These are phyloP conservation scores for Plasmodium adleri DNA, from an alignment of 169 alveolate genomes.

Conservation along the genomic window DNA sequence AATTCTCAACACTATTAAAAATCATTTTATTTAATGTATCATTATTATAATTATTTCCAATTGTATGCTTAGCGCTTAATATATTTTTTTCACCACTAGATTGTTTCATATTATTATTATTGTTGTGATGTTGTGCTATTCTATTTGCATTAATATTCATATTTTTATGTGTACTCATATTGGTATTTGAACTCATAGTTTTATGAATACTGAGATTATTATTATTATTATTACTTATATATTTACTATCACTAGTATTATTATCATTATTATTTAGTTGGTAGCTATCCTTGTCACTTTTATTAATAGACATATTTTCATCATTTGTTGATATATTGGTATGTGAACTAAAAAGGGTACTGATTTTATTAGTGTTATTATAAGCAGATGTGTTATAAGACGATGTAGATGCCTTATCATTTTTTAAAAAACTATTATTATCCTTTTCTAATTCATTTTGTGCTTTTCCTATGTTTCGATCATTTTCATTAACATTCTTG, in stretches of 20 bases:
- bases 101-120: neutral
- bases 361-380: neutral
- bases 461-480: neutral
- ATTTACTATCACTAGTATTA: neutral
- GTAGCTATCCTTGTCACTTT: constrained; percentile 19
- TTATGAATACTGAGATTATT: constrained; percentile 2
- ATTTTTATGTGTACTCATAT: neutral
- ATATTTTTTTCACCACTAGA: neutral
- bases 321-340: constrained; percentile 25
- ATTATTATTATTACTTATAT: neutral
- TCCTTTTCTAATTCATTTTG: neutral
- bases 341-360: neutral
- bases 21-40: neutral
- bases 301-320: constrained; percentile 6
- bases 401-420: neutral
- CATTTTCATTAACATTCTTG: constrained; percentile 5
- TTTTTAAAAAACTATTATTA: neutral
- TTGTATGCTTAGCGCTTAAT: neutral
- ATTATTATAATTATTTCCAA: neutral
- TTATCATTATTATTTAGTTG: neutral
- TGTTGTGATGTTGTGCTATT: neutral
- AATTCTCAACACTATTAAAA: no score
- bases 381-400: no score
- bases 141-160: neutral
- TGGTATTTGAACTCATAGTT: neutral